Evolutionary conservation across 2,329 filamentous ascomycete species (phyloP), one percentile per base, ranked within the genome.

Genomic region (Penicillium corylophilum): DNA sequence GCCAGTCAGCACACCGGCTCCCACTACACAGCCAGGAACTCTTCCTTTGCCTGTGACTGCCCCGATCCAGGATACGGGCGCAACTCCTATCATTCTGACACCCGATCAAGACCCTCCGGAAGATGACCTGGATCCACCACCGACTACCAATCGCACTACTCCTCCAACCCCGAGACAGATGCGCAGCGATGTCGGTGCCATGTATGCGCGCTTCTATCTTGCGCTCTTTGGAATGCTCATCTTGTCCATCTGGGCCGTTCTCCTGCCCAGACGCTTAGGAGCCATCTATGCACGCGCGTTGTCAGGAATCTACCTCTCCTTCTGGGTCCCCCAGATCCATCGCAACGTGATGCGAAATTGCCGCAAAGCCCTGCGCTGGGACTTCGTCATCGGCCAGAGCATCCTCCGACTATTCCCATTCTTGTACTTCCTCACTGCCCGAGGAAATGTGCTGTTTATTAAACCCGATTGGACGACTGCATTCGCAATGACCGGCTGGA

Each of bases 281-380:
- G 75, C 76, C 2, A 67, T 78, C 38, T 87, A 84, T 68, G 78
- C 79, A 55, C 79, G 92, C 66, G 57, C 79, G 2, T 74, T 95
- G 20, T 80, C 83, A 2, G 84, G 93, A 62, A 59, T 82, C 47
- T 96, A 96, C 68, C 82, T 96, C 40, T 96, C 92, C 18, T 86
- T 96, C 67, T 97, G 93, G 93, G 68, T 86, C 1, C 93, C 94
- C 0, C 94, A 99, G 70, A 95, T 97, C 60, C 83, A 88, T 66
- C 89, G 94, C 56, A 99, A 99, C 69, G 79, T 88, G 47, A 84
- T 89, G 72, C 89, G 93, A 48, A 96, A 96, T 72, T 96, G 91
- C 71, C 89, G 92, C 36, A 89, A 89, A 63, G 92, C 93, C 1
- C 79, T 97, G n/a, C 82, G 86, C 3, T 96, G 92, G 91, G 87